Evolutionary conservation across 768 basidiomycete species (phyloP).

Genomic region (Leccinum obscurum): DNA sequence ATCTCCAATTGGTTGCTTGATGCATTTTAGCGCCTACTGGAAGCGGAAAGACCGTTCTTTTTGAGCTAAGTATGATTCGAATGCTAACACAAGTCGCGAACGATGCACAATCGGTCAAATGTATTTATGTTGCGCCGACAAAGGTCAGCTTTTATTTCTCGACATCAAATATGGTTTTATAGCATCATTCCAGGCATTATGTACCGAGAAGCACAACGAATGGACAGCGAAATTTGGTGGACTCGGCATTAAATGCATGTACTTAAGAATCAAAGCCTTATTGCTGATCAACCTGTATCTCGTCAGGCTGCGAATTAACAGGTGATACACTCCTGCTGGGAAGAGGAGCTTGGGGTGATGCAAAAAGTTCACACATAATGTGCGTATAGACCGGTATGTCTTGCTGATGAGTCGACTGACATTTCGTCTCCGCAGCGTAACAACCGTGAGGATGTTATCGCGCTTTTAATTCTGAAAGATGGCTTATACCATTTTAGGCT

Average conservation of each 20-base stretch:
- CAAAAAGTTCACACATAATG: constrained; percentile 80
- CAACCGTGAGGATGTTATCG: constrained; percentile 55
- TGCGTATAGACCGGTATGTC: constrained; percentile 33
- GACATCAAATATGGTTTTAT: not conserved
- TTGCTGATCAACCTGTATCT: not conserved
- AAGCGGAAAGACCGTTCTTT: constrained; percentile 93
- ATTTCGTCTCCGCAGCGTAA: constrained; percentile 48
- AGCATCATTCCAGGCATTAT: constrained; percentile 63
- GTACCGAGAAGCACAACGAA: constrained; percentile 79
- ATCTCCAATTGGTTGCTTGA: constrained; percentile 8
- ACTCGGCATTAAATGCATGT: constrained; percentile 73
- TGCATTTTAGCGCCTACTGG: constrained; percentile 80
- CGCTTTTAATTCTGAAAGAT: not conserved
- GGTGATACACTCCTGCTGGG: constrained; percentile 82
- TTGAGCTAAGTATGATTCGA: constrained; percentile 86
- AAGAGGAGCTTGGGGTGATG: constrained; percentile 67
- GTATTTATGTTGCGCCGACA: constrained; percentile 92
- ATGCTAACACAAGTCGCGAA: constrained; percentile 52
- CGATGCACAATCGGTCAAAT: constrained; percentile 47
- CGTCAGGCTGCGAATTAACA: constrained; percentile 81
- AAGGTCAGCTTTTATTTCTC: constrained; percentile 50
- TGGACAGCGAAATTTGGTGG: constrained; percentile 81
- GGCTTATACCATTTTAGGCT: constrained; percentile 47
- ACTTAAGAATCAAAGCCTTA: not conserved
- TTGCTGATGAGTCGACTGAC: constrained; percentile 4